Conservation (phyloP, 1,139 yeast genomes). For the Taiozyma sp. region DNA sequence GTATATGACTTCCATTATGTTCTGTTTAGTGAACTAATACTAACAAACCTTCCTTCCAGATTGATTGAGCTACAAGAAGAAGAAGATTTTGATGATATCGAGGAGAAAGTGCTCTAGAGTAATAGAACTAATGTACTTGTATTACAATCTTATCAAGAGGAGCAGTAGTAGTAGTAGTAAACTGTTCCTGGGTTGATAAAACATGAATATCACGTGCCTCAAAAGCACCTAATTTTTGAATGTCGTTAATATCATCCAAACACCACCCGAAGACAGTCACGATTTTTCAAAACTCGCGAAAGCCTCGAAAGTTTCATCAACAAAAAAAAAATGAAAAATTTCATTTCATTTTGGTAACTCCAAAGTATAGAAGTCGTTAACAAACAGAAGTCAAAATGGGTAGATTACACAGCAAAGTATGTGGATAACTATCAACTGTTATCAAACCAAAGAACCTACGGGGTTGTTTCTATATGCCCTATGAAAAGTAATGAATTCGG, state of each 20-base stretch:
- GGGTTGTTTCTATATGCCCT: background rate
- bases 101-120: conserved; percentile 20
- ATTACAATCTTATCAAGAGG: too few species aligned
- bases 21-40: conserved; percentile 3
- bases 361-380: background rate
- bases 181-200: too few species aligned
- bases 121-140: background rate
- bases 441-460: background rate
- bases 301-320: background rate
- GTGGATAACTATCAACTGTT: conserved; percentile 30
- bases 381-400: conserved; percentile 41
- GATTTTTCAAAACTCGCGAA: background rate
- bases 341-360: background rate
- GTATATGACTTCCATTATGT: conserved; percentile 26
- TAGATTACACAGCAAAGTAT: conserved; percentile 78
- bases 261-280: background rate
- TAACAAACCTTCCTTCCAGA: conserved; percentile 20
- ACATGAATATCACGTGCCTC: too few species aligned
- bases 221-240: too few species aligned
- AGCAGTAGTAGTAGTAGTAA: too few species aligned
- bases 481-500: conserved; percentile 28
- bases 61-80: conserved; percentile 53
- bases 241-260: background rate
- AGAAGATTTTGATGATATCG: conserved; percentile 54
- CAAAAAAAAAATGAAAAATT: background rate